A percentile compares a stretch with the other conserved stretches of the same genome.
Conservation (phyloP, 495 filamentous ascomycete genomes). For the Astrothelium macrocarpum region DNA sequence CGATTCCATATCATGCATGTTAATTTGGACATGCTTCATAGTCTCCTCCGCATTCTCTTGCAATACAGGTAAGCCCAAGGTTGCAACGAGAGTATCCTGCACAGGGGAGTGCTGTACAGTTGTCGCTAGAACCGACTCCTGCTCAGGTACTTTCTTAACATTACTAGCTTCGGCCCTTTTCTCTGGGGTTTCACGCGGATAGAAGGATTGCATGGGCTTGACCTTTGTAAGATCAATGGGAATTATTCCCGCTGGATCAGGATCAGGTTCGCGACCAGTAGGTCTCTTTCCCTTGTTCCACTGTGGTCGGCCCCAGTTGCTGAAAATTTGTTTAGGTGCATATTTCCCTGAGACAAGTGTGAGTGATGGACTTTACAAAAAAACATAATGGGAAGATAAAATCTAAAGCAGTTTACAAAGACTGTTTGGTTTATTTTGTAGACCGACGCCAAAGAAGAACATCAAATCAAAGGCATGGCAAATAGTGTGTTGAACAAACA, state of each 20-base stretch:
- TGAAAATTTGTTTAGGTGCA: too few species aligned
- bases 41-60: neutral
- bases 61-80: neutral
- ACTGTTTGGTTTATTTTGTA: too few species aligned
- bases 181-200: neutral
- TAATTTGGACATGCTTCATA: neutral
- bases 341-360: too few species aligned
- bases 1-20: neutral
- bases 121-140: neutral
- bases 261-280: neutral
- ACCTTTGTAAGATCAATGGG: neutral
- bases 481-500: too few species aligned
- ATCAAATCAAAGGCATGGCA: too few species aligned
- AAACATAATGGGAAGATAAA: too few species aligned
- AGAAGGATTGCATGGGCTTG: neutral
- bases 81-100: neutral
- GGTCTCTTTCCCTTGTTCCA: neutral
- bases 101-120: neutral
- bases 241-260: neutral
- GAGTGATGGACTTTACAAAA: too few species aligned
- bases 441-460: too few species aligned
- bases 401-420: too few species aligned
- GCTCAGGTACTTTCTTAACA: neutral
- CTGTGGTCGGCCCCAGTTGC: neutral
- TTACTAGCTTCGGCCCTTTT: neutral